These are phyloP conservation scores for Nothophoma quercina DNA, from an alignment of 2,329 filamentous ascomycete species.

Conservation along the genomic window DNA sequence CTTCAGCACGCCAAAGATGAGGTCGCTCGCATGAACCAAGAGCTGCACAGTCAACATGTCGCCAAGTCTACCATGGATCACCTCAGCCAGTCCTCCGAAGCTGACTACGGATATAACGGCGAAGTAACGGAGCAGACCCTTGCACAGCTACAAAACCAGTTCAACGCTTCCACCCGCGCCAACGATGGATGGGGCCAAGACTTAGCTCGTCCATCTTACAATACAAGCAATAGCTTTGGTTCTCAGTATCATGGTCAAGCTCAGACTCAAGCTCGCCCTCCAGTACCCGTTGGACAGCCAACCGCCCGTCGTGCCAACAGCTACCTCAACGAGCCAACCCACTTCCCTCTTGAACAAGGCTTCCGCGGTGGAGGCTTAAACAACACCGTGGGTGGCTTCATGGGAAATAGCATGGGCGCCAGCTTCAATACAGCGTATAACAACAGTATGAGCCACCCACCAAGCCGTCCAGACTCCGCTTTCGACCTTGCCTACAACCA, in stretches of 20 bases:
- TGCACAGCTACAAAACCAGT: slow-evolving; percentile 58
- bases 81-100: slow-evolving; percentile 60
- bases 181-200: slow-evolving; percentile 46
- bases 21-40: slow-evolving; percentile 75
- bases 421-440: slow-evolving; percentile 26
- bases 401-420: slow-evolving; percentile 18
- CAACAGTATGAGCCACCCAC: slow-evolving; percentile 37
- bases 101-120: slow-evolving; percentile 55
- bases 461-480: slow-evolving; percentile 48
- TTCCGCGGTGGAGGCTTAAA: slow-evolving; percentile 35
- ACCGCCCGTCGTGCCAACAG: slow-evolving; percentile 40
- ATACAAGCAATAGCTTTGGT: slow-evolving; percentile 34
- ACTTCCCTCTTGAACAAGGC: slow-evolving; percentile 46
- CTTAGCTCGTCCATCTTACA: slow-evolving; percentile 32
- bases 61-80: slow-evolving; percentile 67
- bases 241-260: slow-evolving; percentile 22
- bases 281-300: slow-evolving; percentile 27
- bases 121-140: slow-evolving; percentile 62
- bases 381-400: slow-evolving; percentile 16
- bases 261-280: slow-evolving; percentile 32
- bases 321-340: slow-evolving; percentile 48
- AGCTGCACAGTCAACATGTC: slow-evolving; percentile 71
- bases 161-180: slow-evolving; percentile 57
- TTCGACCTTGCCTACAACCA: slow-evolving; percentile 47
- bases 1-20: slow-evolving; percentile 74